These are phyloP conservation scores for Nothopassalora personata DNA, from an alignment of 2,329 filamentous ascomycete genomes.

Conservation along the genomic window DNA sequence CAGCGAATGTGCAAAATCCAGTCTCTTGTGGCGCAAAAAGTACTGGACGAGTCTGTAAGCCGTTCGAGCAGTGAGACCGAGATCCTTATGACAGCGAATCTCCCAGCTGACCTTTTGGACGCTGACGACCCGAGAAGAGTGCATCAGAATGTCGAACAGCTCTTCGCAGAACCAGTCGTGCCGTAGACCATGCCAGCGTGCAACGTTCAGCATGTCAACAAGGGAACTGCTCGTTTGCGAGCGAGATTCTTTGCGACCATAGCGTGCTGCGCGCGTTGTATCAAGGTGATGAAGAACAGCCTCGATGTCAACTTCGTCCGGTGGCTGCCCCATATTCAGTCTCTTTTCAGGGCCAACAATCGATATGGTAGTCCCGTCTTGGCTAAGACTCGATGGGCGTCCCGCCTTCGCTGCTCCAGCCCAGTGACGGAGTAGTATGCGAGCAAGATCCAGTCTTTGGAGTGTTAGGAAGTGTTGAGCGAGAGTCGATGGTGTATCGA, in stretches of 20 bases:
- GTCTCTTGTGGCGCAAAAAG: conserved; percentile 10
- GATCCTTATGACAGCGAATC: neutral
- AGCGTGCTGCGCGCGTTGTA: neutral
- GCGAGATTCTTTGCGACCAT: neutral
- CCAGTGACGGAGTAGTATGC: conserved; percentile 19
- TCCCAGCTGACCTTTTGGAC: neutral
- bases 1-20: conserved; percentile 15
- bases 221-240: neutral
- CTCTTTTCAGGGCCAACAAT: neutral
- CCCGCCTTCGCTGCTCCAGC: neutral
- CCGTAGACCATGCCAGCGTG: neutral
- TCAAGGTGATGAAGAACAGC: neutral
- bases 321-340: neutral
- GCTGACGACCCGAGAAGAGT: neutral
- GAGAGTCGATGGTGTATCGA: conserved; percentile 7
- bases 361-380: neutral
- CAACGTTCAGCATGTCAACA: neutral
- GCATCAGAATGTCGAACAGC: neutral
- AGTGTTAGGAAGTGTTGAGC: conserved; percentile 14
- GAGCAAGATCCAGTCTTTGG: conserved; percentile 5
- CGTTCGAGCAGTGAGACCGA: neutral
- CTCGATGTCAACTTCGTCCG: neutral
- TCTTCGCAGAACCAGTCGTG: neutral
- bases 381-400: neutral
- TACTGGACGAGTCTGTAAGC: neutral